Percentiles rank a stretch among this genome's conserved stretches.
phyloP scores from a whole-genome alignment of 2,329 filamentous ascomycete genomes.

The Xylaria multiplex region DNA sequence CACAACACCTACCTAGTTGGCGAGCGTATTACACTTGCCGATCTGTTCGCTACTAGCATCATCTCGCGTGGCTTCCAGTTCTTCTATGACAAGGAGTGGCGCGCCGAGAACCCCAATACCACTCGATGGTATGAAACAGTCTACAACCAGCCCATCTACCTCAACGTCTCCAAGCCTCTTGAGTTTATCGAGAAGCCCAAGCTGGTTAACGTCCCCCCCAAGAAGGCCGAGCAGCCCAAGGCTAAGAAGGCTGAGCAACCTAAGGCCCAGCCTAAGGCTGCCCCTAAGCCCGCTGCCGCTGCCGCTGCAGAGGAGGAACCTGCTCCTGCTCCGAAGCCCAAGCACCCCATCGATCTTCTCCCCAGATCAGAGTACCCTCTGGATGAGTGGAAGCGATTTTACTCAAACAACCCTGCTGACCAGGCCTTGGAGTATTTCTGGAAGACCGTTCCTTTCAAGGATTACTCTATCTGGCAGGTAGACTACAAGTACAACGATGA shows the following conservation, averaged over 20 bases:
- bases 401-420: constrained; percentile 93
- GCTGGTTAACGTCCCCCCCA: constrained; percentile 73
- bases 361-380: constrained; percentile 82
- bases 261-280: constrained; percentile 42
- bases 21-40: constrained; percentile 96
- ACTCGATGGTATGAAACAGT: constrained; percentile 96
- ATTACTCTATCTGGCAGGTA: constrained; percentile 94
- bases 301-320: constrained; percentile 50
- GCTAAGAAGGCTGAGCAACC: constrained; percentile 44
- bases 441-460: constrained; percentile 91
- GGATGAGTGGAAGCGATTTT: constrained; percentile 98
- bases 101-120: constrained; percentile 82
- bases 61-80: constrained; percentile 89
- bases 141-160: constrained; percentile 91
- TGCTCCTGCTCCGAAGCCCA: constrained; percentile 79
- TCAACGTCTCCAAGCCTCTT: constrained; percentile 78
- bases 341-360: constrained; percentile 93
- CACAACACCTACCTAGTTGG: constrained; percentile 97
- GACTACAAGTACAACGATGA: constrained; percentile 99
- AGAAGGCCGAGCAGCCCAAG: constrained; percentile 81
- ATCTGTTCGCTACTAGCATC: constrained; percentile 84
- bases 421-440: constrained; percentile 97
- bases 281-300: constrained; percentile 59
- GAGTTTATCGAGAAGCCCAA: constrained; percentile 85
- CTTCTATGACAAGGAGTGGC: constrained; percentile 93